Base-by-base conservation (phyloP, 2,329 filamentous ascomycete species). In the Pseudogymnoascus sp. region DNA sequence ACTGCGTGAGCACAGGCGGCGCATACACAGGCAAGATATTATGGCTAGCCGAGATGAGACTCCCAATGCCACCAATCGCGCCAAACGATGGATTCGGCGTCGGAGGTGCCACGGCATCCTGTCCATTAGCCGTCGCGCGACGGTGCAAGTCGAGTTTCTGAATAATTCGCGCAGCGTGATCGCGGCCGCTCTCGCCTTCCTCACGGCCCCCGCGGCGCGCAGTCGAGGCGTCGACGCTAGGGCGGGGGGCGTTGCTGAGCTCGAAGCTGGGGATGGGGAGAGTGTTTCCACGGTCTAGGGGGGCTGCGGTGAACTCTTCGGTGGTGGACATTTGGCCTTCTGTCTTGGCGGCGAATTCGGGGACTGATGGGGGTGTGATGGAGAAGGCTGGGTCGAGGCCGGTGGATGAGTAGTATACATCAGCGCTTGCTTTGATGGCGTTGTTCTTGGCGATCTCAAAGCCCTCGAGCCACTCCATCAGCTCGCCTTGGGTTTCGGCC, bases 391-490 rank as follows among this genome's bases (percentile, higher is more conserved):
- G 86, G 69, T 88, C 88, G 56, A 82, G 71, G 23, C 79, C 78
- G 23, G 82, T 80, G 4, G 79, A 76, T 3, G 82, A 72, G 65
- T 59, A 68, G 60, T 63, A 69, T 23, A 71, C 68, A 34, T 79
- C 80, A 67, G 86, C 83, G 70, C 80, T 88, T 14, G 82, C 88
- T 72, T 97, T 91, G 59, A 99, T 84, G 0, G 93, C 93, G 72
- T 89, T 91, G 69, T 93, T 91, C 77, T 99, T 99, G 62, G 93
- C 93, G 14, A 93, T 85, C 69, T 99, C 93, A 69, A 99, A 97
- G 0, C 93, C 88, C 67, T 90, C 86, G 63, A 99, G 86, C 95
- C 95, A 99, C 70, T 96, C 90, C 64, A 90, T 92, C n/a, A 99
- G 83, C 72, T 97, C 91, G 60, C 79, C 80, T 73, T 99, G 95